Evolutionary conservation across 1,139 yeast genomes (phyloP).

Genomic region (Pichia sp.): DNA sequence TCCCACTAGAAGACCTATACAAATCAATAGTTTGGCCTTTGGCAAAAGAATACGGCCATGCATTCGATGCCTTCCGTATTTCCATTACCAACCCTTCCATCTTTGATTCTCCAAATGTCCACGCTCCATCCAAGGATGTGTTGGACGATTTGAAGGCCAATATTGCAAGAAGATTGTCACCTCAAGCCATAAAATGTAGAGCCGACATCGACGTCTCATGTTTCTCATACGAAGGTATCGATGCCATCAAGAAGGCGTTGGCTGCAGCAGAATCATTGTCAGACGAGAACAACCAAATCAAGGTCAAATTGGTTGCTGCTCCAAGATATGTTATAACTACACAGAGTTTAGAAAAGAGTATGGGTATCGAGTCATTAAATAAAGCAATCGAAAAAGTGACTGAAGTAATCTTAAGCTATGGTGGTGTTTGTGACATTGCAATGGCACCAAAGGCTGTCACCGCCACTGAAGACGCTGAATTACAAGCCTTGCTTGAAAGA

Average conservation of each 20-base stretch:
- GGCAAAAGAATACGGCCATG: conserved; percentile 92
- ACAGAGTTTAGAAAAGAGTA: conserved; percentile 85
- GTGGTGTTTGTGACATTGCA: conserved; percentile 87
- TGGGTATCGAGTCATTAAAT: conserved; percentile 76
- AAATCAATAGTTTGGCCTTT: conserved; percentile 96
- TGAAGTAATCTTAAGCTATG: conserved; percentile 63
- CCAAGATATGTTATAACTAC: conserved; percentile 93
- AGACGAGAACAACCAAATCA: conserved; percentile 80
- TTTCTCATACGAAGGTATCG: conserved; percentile 95
- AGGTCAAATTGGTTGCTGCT: conserved; percentile 95
- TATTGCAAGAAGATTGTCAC: conserved; percentile 90
- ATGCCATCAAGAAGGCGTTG: conserved; percentile 89
- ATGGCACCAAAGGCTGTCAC: conserved; percentile 99
- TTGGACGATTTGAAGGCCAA: conserved; percentile 78
- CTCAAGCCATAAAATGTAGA: conserved; percentile 95
- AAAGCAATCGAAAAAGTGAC: conserved; percentile 75
- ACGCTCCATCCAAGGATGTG: conserved; percentile 63
- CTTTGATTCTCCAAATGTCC: conserved; percentile 53
- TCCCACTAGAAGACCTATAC: conserved; percentile 81
- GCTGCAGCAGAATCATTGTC: conserved; percentile 81
- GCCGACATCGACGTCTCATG: conserved; percentile 98
- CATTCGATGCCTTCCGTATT: conserved; percentile 94
- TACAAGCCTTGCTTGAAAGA: conserved; percentile 85
- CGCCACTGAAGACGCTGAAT: conserved; percentile 96
- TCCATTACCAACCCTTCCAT: conserved; percentile 91